Percentiles rank a stretch among this genome's conserved stretches.
Conservation (phyloP, 768 basidiomycete species). For the Mrakia gelida region DNA sequence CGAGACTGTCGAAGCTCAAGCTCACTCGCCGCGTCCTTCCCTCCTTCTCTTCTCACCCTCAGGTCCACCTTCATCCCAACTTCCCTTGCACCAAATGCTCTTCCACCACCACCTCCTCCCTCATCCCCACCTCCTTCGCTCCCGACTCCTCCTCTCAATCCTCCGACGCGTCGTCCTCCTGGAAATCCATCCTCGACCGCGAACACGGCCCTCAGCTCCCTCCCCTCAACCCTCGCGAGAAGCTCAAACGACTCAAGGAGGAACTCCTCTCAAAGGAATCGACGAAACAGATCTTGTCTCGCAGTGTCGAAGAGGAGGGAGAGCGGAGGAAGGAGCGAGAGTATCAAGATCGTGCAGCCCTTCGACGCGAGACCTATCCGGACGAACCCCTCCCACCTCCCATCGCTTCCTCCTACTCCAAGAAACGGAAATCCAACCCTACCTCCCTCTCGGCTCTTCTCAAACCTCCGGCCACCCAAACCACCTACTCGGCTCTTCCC, state of each 20-base stretch:
- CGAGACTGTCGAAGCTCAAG: background rate
- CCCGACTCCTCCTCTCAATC: background rate
- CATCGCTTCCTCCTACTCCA: background rate
- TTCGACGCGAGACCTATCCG: slow-evolving; percentile 3
- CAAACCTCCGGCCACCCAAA: background rate
- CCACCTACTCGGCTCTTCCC: slow-evolving; percentile 48
- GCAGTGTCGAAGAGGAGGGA: background rate
- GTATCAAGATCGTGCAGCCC: slow-evolving; percentile 24
- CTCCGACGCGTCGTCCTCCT: background rate
- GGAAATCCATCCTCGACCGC: slow-evolving; percentile 13
- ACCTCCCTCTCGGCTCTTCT: background rate
- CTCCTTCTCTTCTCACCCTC: background rate
- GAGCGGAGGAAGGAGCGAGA: background rate
- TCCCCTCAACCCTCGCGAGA: slow-evolving; percentile 10
- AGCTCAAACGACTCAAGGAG: background rate
- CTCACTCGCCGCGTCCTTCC: background rate
- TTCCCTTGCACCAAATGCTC: slow-evolving; percentile 28
- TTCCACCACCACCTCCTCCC: slow-evolving; percentile 2
- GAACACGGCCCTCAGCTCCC: slow-evolving; percentile 9
- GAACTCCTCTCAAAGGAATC: slow-evolving; percentile 8
- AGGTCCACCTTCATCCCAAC: slow-evolving; percentile 28
- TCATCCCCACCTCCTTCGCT: slow-evolving; percentile 29
- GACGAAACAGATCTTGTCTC: background rate
- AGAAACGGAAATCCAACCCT: slow-evolving; percentile 1
- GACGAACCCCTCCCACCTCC: background rate